Percentiles rank a stretch among this genome's conserved stretches.
These are phyloP conservation scores for Batrachochytrium dendrobatidis DNA, from an alignment of 371 early-diverging fungal genomes.

Conservation along the genomic window DNA sequence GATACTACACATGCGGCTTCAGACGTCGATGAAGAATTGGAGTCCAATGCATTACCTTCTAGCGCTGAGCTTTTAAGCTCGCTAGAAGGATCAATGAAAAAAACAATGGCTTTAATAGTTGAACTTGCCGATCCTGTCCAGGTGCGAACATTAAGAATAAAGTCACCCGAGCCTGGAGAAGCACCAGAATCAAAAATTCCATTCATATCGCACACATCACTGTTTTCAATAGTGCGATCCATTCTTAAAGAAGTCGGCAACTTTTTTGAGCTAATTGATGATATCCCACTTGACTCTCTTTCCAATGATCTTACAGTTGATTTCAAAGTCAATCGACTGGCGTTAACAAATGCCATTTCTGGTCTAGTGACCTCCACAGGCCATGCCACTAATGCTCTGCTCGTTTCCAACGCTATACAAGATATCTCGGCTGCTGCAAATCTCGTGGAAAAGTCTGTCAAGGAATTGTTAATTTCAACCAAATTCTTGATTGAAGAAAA, in stretches of 20 bases:
- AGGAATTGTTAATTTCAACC: slow-evolving; percentile 35
- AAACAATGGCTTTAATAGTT: slow-evolving; percentile 13
- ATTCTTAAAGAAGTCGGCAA: slow-evolving; percentile 41
- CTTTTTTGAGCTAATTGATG: slow-evolving; percentile 39
- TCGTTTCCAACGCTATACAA: slow-evolving; percentile 35
- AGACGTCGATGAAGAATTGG: slow-evolving; percentile 21
- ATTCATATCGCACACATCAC: background rate
- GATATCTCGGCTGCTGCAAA: slow-evolving; percentile 29
- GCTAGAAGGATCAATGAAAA: slow-evolving; percentile 19
- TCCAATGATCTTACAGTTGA: slow-evolving; percentile 40
- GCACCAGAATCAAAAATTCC: background rate
- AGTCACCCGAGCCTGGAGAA: too few relatives aligned
- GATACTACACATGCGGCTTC: slow-evolving; percentile 45
- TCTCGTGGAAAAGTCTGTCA: slow-evolving; percentile 33
- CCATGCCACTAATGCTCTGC: slow-evolving; percentile 47
- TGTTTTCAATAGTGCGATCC: slow-evolving; percentile 26
- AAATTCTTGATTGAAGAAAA: slow-evolving; percentile 40
- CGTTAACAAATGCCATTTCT: slow-evolving; percentile 60
- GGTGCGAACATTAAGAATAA: background rate
- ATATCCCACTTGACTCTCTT: slow-evolving; percentile 28
- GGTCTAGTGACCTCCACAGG: slow-evolving; percentile 59
- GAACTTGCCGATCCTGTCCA: background rate
- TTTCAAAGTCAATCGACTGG: slow-evolving; percentile 57
- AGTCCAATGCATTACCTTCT: too few relatives aligned
- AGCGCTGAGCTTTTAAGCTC: slow-evolving; percentile 27